Evolutionary conservation across 495 filamentous ascomycete genomes (phyloP).

Genomic region (Acidiella bohemica): DNA sequence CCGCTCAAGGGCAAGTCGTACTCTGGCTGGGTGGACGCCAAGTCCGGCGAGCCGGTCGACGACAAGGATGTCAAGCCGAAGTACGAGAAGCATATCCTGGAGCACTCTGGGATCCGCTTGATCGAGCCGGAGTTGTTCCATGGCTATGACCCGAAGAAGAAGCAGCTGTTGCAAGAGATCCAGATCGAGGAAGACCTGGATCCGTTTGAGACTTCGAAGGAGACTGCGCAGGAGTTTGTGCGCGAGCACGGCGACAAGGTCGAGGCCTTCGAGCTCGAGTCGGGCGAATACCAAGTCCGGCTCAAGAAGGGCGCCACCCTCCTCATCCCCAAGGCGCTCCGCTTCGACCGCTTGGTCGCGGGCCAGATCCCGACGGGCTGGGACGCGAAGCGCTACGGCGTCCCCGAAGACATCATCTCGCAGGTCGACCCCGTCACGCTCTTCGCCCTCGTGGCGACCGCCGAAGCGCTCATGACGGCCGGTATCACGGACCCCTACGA

Average conservation of each 20-base stretch:
- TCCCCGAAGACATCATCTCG: conserved; percentile 92
- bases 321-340: conserved; percentile 89
- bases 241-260: conserved; percentile 94
- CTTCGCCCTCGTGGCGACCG: conserved; percentile 85
- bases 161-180: conserved; percentile 94
- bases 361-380: conserved; percentile 95
- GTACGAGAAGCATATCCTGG: conserved; percentile 91
- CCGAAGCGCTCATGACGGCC: conserved; percentile 74
- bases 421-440: conserved; percentile 95
- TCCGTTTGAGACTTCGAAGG: conserved; percentile 92
- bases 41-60: conserved; percentile 87
- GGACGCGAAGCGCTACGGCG: conserved; percentile 88
- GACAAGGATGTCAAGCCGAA: conserved; percentile 95
- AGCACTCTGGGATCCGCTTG: conserved; percentile 92
- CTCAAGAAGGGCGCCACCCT: conserved; percentile 89
- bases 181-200: conserved; percentile 93
- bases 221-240: conserved; percentile 94
- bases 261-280: conserved; percentile 92
- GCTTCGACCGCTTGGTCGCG: conserved; percentile 92
- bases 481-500: conserved; percentile 99
- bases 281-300: conserved; percentile 85
- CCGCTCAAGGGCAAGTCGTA: conserved; percentile 93
- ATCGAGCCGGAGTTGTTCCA: conserved; percentile 96
- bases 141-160: conserved; percentile 95
- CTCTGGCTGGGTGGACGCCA: conserved; percentile 92